Base-by-base conservation (phyloP, 306 rosid genomes). In the Vachellia collinsii region DNA sequence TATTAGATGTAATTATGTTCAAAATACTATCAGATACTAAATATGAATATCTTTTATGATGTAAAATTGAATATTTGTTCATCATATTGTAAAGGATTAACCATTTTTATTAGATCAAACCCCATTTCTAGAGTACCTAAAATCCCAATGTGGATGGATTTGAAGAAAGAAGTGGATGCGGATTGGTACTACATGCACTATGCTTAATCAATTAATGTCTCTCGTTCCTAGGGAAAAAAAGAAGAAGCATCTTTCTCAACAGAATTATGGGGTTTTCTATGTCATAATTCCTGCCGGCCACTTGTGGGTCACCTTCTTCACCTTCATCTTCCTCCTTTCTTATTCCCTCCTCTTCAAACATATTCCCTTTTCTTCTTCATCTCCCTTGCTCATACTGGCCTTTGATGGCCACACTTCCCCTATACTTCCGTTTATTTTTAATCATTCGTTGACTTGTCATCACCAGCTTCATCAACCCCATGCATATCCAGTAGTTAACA, bases 261-360 rank as follows among this genome's bases (percentile, higher is more conserved):
- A 69, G 20, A 43, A 69, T 68, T 39, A 69, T 69, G 74, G 74
- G 74, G 37, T 69, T 69, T 69, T 69, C 54, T 19, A 69, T 11
- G 2, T 69, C 74, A 69, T 69, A 17, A 69, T 43, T 69, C 54
- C 51, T 68, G 73, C 73, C 73, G 73, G 73, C 73, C 72, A 68
- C 19, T 29, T 68, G 73, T 67, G 72, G 72, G 72, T 41, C 72
- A 62, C 39, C n/a, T n/a, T n/a, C 39, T 5, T 61, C 67, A 11
- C 8, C 37, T 25, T 41, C 51, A 67, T 4, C 41, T 29, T 6
- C 67, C 7, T 29, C n/a, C 39, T 11, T 4, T 62, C 11, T 10
- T 59, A 59, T 23, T 25, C 34, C 13, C 13, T 50, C 20, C 53
- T 47, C 12, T 3, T 50, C 14, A 6, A 53, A 53, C 17, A 53